These are phyloP conservation scores for Schizothecium vesticola DNA, from an alignment of 495 filamentous ascomycete species.

Conservation along the genomic window DNA sequence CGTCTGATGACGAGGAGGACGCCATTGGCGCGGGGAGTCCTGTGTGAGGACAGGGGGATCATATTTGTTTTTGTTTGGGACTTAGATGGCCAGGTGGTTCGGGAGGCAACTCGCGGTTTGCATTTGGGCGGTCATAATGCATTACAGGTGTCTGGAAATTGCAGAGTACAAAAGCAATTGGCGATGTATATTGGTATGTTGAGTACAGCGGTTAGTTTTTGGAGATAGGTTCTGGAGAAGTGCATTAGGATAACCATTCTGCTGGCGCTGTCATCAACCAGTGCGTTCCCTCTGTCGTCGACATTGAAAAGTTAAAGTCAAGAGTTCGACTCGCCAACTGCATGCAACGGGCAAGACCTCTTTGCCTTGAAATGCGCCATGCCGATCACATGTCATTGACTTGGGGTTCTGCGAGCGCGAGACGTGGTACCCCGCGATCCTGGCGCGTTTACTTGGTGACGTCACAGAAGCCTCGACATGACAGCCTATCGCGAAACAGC, in stretches of 20 bases:
- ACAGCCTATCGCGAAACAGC: too few relatives aligned
- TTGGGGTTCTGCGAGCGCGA: too few relatives aligned
- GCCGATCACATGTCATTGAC: too few relatives aligned
- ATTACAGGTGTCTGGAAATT: neutral
- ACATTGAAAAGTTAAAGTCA: too few relatives aligned
- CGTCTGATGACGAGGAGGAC: neutral
- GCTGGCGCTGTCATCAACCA: too few relatives aligned
- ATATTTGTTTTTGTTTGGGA: neutral
- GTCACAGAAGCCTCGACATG: too few relatives aligned
- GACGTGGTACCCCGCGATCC: too few relatives aligned
- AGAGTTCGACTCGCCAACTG: too few relatives aligned
- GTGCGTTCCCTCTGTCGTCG: too few relatives aligned
- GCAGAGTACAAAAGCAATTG: neutral
- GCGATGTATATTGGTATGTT: neutral
- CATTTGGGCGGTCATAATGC: neutral
- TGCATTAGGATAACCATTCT: neutral
- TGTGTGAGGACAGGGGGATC: neutral
- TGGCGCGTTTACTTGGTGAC: too few relatives aligned
- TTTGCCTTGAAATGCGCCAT: too few relatives aligned
- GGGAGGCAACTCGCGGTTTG: neutral
- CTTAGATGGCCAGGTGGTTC: neutral
- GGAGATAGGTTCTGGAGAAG: neutral
- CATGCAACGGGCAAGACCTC: too few relatives aligned
- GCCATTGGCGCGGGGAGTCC: neutral
- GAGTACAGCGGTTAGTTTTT: neutral